A percentile compares a stretch with the other conserved stretches of the same genome.
Conservation (phyloP, 441 rosid genomes). For the Geranium incanum region DNA sequence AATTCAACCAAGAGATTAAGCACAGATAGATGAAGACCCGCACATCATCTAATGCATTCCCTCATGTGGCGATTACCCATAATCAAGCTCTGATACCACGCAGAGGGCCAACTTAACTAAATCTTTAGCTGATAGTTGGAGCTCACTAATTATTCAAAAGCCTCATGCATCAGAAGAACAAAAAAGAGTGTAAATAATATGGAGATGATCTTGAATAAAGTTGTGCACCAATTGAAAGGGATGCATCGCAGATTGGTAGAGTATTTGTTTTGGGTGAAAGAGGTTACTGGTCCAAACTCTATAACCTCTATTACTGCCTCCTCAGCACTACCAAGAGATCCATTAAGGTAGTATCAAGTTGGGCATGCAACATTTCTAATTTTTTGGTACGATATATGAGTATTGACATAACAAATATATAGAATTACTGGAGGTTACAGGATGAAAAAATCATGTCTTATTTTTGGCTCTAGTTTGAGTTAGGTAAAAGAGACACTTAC, state of each 20-base stretch:
- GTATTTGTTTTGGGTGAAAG: not conserved
- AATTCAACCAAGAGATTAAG: no score
- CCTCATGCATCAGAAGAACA: not conserved
- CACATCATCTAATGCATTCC: not conserved
- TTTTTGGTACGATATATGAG: not conserved
- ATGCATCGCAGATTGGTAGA: not conserved
- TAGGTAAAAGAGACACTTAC: conserved; percentile 41
- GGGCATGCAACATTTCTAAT: not conserved
- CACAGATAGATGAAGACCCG: no score
- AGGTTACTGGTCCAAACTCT: not conserved
- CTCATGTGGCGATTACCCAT: not conserved
- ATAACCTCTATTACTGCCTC: not conserved
- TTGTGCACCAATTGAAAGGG: not conserved
- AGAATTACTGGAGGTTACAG: not conserved
- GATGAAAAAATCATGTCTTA: not conserved
- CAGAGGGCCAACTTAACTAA: not conserved
- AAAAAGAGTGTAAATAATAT: not conserved
- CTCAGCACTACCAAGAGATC: not conserved
- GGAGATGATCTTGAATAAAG: not conserved
- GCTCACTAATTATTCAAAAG: not conserved
- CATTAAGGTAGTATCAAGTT: not conserved
- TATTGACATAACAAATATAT: not conserved
- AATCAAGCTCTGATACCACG: not conserved
- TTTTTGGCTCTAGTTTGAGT: not conserved
- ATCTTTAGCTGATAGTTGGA: not conserved